Evolutionary conservation across 2,329 filamentous ascomycete species (phyloP).

Genomic region (Talaromyces amestolkiae): DNA sequence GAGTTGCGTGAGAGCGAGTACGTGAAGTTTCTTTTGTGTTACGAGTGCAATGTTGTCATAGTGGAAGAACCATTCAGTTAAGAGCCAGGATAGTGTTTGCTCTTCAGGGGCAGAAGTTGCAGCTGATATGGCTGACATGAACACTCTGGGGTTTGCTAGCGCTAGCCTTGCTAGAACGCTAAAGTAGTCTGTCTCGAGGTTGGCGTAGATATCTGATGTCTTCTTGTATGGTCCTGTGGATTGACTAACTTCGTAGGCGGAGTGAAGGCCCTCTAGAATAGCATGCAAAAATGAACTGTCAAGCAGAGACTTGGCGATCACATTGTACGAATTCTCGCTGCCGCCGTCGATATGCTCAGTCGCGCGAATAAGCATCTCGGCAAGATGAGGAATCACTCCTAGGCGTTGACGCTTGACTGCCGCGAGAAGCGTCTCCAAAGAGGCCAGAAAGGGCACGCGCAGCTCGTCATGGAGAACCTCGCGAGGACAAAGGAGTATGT

Average conservation of each 20-base stretch:
- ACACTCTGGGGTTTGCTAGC: slow-evolving; percentile 67
- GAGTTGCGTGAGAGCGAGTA: slow-evolving; percentile 47
- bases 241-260: slow-evolving; percentile 70
- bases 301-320: slow-evolving; percentile 66
- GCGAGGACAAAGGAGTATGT: slow-evolving; percentile 62
- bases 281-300: slow-evolving; percentile 61
- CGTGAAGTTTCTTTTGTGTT: slow-evolving; percentile 48
- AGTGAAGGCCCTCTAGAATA: slow-evolving; percentile 64
- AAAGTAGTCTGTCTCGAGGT: slow-evolving; percentile 83
- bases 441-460: slow-evolving; percentile 37
- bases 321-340: slow-evolving; percentile 54
- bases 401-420: slow-evolving; percentile 40
- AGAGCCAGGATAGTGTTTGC: slow-evolving; percentile 41
- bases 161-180: slow-evolving; percentile 76
- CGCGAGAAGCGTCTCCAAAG: slow-evolving; percentile 41
- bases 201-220: slow-evolving; percentile 65
- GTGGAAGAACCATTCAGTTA: slow-evolving; percentile 50
- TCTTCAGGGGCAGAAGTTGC: slow-evolving; percentile 29
- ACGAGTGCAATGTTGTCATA: slow-evolving; percentile 49
- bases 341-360: slow-evolving; percentile 62
- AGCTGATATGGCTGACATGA: slow-evolving; percentile 54
- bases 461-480: slow-evolving; percentile 44
- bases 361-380: slow-evolving; percentile 64
- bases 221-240: slow-evolving; percentile 76
- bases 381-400: slow-evolving; percentile 46